Conservation (phyloP, 106 monocot species). For the Chionographis japonica region DNA sequence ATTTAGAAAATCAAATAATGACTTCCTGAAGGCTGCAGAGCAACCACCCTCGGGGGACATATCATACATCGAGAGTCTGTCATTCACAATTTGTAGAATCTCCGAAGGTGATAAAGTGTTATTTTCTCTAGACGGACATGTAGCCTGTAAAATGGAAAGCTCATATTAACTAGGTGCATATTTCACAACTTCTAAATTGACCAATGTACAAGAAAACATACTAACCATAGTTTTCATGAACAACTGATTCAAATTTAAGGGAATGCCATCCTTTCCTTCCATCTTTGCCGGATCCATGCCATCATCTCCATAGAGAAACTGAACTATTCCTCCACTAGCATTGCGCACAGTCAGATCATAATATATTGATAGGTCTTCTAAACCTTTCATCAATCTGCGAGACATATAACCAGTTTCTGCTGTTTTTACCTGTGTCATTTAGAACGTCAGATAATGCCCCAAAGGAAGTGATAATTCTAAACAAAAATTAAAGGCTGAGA, state of each 20-base stretch:
- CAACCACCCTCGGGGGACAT: constrained; percentile 54
- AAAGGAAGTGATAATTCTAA: background rate
- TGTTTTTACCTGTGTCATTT: constrained; percentile 79
- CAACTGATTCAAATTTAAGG: constrained; percentile 87
- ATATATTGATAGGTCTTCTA: constrained; percentile 84
- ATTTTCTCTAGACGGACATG: constrained; percentile 55
- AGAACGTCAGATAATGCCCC: background rate
- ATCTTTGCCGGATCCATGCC: constrained; percentile 98
- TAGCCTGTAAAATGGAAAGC: constrained; percentile 54
- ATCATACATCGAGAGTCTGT: constrained; percentile 53
- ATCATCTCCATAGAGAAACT: constrained; percentile 95
- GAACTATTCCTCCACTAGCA: constrained; percentile 80
- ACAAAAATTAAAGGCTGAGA: background rate
- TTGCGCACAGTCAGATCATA: constrained; percentile 91
- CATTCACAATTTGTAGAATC: constrained; percentile 32
- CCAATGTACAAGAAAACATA: background rate
- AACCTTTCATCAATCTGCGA: constrained; percentile 86
- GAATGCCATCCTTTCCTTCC: constrained; percentile 80
- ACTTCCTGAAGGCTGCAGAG: constrained; percentile 56
- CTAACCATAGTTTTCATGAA: constrained; percentile 82
- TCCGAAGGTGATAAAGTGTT: constrained; percentile 52
- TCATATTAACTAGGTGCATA: background rate
- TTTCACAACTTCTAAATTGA: background rate
- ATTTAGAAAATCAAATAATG: constrained; percentile 48
- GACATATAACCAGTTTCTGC: constrained; percentile 99